Evolutionary conservation across 495 filamentous ascomycete genomes (phyloP).

Genomic region (Cercophora samala): DNA sequence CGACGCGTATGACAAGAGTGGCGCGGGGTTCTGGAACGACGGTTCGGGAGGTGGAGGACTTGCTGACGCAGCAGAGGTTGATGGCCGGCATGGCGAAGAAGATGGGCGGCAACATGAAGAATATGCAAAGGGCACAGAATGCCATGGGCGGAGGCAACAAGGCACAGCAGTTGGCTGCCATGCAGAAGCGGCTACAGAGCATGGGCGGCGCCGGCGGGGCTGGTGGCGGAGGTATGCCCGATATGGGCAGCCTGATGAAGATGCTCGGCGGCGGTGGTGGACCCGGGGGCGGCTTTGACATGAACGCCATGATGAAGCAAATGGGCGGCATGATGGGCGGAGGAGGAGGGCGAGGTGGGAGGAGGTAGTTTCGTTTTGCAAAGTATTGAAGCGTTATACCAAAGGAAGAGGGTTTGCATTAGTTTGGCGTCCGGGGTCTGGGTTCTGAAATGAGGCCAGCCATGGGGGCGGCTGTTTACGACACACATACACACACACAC

Average conservation of each 20-base stretch:
- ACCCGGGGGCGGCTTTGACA: slow-evolving; percentile 64
- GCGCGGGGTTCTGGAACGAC: slow-evolving; percentile 84
- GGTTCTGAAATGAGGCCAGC: not conserved
- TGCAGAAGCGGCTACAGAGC: slow-evolving; percentile 91
- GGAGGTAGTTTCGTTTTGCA: slow-evolving; percentile 16
- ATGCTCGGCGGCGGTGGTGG: slow-evolving; percentile 64
- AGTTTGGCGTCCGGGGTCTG: not conserved
- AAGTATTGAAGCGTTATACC: not conserved
- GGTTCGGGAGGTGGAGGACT: slow-evolving; percentile 92
- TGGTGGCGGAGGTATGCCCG: slow-evolving; percentile 58
- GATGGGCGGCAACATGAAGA: slow-evolving; percentile 93
- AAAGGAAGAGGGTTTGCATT: not conserved
- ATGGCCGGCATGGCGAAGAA: slow-evolving; percentile 99
- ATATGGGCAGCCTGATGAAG: slow-evolving; percentile 82
- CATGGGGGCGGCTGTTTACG: not conserved
- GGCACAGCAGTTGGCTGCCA: slow-evolving; percentile 90
- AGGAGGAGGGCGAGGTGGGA: slow-evolving; percentile 28
- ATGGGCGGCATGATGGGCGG: slow-evolving; percentile 60
- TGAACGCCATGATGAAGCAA: slow-evolving; percentile 82
- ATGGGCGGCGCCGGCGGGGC: slow-evolving; percentile 68
- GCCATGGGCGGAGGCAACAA: slow-evolving; percentile 84
- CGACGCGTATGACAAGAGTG: slow-evolving; percentile 89
- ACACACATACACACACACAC: not conserved
- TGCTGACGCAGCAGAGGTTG: slow-evolving; percentile 96
- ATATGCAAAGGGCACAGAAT: slow-evolving; percentile 90